These are phyloP conservation scores for Actinomucor elegans DNA, from an alignment of 371 early-diverging fungal species.

Conservation along the genomic window DNA sequence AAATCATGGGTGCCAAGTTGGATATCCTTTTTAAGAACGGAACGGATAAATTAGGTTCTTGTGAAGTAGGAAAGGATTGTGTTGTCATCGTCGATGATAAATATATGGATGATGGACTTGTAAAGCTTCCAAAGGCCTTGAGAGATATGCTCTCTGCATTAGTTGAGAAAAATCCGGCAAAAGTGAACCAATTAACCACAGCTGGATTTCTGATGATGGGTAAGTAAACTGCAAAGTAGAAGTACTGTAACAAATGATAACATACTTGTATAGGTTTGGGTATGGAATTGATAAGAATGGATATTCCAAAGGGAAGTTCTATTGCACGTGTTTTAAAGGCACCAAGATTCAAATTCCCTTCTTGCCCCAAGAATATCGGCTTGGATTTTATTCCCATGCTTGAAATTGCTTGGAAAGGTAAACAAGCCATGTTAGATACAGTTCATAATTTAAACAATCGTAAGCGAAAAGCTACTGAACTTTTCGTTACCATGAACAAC, in stretches of 20 bases:
- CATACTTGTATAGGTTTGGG: neutral
- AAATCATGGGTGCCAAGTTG: conserved; percentile 4
- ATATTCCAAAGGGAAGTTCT: conserved; percentile 5
- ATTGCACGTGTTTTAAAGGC: neutral
- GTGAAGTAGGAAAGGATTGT: conserved; percentile 7
- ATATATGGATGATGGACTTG: conserved; percentile 9
- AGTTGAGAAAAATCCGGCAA: neutral
- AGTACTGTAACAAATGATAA: too few species aligned
- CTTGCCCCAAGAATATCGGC: neutral
- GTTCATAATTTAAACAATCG: too few species aligned
- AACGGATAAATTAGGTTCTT: conserved; percentile 1
- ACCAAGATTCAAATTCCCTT: conserved; percentile 1
- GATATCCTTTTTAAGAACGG: conserved; percentile 5
- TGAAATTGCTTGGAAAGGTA: conserved; percentile 6
- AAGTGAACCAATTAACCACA: conserved; percentile 3
- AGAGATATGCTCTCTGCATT: conserved; percentile 8
- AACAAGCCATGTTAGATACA: conserved; percentile 1
- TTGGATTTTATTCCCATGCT: conserved; percentile 11
- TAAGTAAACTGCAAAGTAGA: neutral
- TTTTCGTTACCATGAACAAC: too few species aligned
- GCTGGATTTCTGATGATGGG: conserved; percentile 11
- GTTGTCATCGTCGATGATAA: conserved; percentile 8
- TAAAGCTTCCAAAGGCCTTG: conserved; percentile 10
- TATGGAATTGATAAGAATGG: conserved; percentile 8
- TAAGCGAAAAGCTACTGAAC: too few species aligned